These are phyloP conservation scores for Boletus tylopilopsis DNA, from an alignment of 768 basidiomycete genomes.

Conservation along the genomic window DNA sequence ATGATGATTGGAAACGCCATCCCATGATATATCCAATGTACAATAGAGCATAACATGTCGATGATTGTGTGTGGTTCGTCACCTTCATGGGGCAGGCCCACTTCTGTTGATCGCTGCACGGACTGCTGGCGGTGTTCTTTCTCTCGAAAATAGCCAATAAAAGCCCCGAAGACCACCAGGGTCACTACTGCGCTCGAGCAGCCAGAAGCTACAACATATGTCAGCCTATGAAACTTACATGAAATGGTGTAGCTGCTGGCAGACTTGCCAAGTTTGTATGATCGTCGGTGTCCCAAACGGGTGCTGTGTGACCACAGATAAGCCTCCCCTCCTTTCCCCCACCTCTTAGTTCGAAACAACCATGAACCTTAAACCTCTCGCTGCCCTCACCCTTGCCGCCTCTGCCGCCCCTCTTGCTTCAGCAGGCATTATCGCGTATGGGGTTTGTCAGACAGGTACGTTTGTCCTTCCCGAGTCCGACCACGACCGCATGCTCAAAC, in stretches of 20 bases:
- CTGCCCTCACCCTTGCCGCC: slow-evolving; percentile 16
- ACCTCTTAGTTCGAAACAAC: no score
- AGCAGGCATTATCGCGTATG: slow-evolving; percentile 23
- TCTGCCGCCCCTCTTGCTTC: slow-evolving; percentile 7
- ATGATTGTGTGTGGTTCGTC: not conserved
- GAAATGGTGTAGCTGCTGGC: no score
- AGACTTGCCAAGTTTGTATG: no score
- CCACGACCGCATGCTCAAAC: not conserved
- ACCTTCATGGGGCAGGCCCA: no score
- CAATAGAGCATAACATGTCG: slow-evolving; percentile 1
- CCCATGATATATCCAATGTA: slow-evolving; percentile 20
- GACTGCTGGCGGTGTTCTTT: no score
- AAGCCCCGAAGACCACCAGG: no score
- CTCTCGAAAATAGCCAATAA: no score
- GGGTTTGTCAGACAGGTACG: slow-evolving; percentile 22
- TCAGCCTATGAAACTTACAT: no score
- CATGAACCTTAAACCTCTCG: slow-evolving; percentile 26
- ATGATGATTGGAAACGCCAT: slow-evolving; percentile 7
- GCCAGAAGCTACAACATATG: no score
- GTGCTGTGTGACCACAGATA: not conserved
- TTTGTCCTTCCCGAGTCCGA: not conserved
- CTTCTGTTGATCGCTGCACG: no score
- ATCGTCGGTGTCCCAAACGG: no score
- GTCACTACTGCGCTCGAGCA: no score
- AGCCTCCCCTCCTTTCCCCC: not conserved